Evolutionary conservation across 805 yeast genomes (phyloP), one percentile per base, ranked within the genome.

Genomic region (Helenozyma rhizophorensis): DNA sequence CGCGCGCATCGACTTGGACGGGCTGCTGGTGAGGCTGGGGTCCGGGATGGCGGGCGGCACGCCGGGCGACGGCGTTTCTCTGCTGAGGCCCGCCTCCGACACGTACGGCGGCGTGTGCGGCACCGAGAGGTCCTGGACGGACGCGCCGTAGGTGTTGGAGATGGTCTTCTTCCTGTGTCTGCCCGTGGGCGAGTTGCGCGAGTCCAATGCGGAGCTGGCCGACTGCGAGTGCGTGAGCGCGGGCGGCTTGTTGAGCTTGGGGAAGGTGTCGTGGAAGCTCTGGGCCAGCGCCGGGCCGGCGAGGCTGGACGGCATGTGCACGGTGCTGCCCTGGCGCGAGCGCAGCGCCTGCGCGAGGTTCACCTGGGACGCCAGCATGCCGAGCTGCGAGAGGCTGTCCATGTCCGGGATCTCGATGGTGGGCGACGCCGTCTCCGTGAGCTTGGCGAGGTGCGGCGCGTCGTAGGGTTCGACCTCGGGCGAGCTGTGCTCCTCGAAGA

Each of bases 341-440:
- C 34, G 27, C n/a, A n/a, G n/a, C n/a, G n/a, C n/a, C n/a, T n/a
- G n/a, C 6, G 36, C 21, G 10, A 32, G 25, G 23, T 34, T 33
- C 9, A 37, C 17, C 26, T 36, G 43, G 6, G 42, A 35, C 9
- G 33, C 28, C 2, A 27, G 22, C 14, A 35, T 29, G 11, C 46
- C 36, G 25, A 54, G 51, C 12, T 50, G 50, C 6, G 60, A 51
- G 27, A 64, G 34, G 21, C 58, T 57, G 30, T 74, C 80, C 72
- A 80, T 76, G 41, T 71, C 77, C 4, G 90, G 90, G 25, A 83
- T 83, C 51, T 82, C 89, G 18, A 72, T 73, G 2, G 81, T 67
- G 2, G 86, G 82, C 0, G 83, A 73, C 4, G 34, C 42, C 5
- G 39, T 37, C 6, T 25, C 32, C 12, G 42, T 26, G 14, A 33